Evolutionary conservation across 2,329 filamentous ascomycete species (phyloP).

Genomic region (Orbilia oligospora): DNA sequence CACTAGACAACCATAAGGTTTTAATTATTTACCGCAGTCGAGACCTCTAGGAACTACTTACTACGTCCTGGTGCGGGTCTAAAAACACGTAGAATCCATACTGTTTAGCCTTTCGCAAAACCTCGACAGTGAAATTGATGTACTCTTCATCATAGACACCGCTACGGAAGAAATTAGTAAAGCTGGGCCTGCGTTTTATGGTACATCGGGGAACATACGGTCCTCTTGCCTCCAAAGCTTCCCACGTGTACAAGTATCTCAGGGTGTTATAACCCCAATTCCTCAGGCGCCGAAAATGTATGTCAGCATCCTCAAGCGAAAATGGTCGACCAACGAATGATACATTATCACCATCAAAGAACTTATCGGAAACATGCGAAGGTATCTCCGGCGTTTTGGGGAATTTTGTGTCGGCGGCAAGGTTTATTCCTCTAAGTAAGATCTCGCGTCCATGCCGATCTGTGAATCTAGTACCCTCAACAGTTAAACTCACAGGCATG

Average conservation of each 20-base stretch:
- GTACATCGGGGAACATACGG: constrained; percentile 69
- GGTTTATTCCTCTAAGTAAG: constrained; percentile 91
- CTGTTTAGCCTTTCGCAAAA: constrained; percentile 84
- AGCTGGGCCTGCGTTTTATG: neutral
- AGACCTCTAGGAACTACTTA: constrained; percentile 69
- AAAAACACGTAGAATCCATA: constrained; percentile 98
- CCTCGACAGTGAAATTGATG: constrained; percentile 89
- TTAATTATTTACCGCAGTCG: constrained; percentile 64
- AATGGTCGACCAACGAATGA: constrained; percentile 92
- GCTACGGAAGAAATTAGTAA: constrained; percentile 18
- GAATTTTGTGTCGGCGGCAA: constrained; percentile 90
- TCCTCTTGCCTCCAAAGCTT: constrained; percentile 93
- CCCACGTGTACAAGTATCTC: constrained; percentile 97
- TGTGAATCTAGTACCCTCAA: constrained; percentile 87
- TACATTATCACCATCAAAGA: constrained; percentile 93
- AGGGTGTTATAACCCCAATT: constrained; percentile 97
- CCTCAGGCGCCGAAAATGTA: constrained; percentile 87
- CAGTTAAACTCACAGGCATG: constrained; percentile 83
- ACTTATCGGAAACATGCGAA: constrained; percentile 81
- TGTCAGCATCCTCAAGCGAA: constrained; percentile 82
- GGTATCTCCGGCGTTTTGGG: constrained; percentile 85
- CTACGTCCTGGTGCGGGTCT: constrained; percentile 98
- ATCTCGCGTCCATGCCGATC: constrained; percentile 87
- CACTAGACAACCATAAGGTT: constrained; percentile 72
- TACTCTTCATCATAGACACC: constrained; percentile 94